A percentile compares a stretch with the other conserved stretches of the same genome.
Evolutionary conservation across 2,329 filamentous ascomycete genomes (phyloP).

Genomic region (Didymella exigua): DNA sequence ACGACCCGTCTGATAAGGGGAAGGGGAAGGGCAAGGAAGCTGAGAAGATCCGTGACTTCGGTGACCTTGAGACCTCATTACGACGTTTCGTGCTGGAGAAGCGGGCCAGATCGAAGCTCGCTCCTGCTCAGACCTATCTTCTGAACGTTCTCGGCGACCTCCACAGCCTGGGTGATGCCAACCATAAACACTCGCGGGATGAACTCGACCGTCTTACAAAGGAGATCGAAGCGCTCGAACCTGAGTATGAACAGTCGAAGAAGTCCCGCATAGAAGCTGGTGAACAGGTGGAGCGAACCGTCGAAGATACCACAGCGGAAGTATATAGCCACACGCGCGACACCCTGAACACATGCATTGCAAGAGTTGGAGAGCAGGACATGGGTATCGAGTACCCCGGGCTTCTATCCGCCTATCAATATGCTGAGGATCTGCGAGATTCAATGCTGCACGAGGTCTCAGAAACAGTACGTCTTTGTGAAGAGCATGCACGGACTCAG

Average conservation of each 20-base stretch:
- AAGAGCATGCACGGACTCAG: conserved; percentile 80
- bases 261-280: conserved; percentile 79
- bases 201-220: conserved; percentile 83
- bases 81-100: conserved; percentile 95
- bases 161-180: conserved; percentile 80
- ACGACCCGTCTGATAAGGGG: conserved; percentile 57
- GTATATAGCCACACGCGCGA: conserved; percentile 84
- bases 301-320: conserved; percentile 83
- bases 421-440: conserved; percentile 88
- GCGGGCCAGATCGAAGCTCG: conserved; percentile 90
- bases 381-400: conserved; percentile 88
- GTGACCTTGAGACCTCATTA: conserved; percentile 84
- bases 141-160: conserved; percentile 91
- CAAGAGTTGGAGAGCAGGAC: conserved; percentile 74
- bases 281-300: conserved; percentile 78
- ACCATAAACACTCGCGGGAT: conserved; percentile 81
- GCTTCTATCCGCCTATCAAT: conserved; percentile 82
- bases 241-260: conserved; percentile 81
- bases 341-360: conserved; percentile 76
- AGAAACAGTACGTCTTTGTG: conserved; percentile 76
- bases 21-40: conserved; percentile 67
- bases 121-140: conserved; percentile 93
- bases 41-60: conserved; percentile 88
- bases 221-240: conserved; percentile 82
- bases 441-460: conserved; percentile 91